Percentiles rank a stretch among this genome's conserved stretches.
phyloP scores from a whole-genome alignment of 768 basidiomycete species.

The Pleurotus sapidus region DNA sequence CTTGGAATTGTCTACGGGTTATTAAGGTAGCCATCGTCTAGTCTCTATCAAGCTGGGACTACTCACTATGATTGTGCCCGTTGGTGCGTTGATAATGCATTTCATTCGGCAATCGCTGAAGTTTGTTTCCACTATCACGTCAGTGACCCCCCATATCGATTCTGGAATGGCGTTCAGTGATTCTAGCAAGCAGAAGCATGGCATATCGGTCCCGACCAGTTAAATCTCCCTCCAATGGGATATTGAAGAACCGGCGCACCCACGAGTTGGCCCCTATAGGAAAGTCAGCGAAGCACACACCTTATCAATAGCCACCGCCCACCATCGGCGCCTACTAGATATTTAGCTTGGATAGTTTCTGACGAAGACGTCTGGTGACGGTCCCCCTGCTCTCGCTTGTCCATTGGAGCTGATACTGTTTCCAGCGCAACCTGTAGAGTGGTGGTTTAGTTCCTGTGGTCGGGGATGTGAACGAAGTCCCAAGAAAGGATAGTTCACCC shows the following conservation, averaged over 20 bases:
- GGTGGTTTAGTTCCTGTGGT: too few relatives aligned
- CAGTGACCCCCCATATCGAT: conserved; percentile 18
- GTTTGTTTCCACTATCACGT: conserved; percentile 14
- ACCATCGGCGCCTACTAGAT: conserved; percentile 22
- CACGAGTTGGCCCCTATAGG: conserved; percentile 18
- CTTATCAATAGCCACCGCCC: background rate
- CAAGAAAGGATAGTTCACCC: too few relatives aligned
- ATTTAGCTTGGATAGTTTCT: conserved; percentile 16
- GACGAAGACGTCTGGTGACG: background rate
- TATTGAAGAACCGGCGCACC: conserved; percentile 13
- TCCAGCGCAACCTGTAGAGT: background rate
- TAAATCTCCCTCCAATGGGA: conserved; percentile 16
- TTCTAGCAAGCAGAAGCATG: background rate
- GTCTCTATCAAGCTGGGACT: background rate
- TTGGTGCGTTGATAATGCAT: conserved; percentile 15
- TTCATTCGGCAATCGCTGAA: conserved; percentile 15
- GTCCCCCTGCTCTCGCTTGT: background rate
- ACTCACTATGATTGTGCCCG: conserved; percentile 11
- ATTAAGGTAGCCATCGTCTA: background rate
- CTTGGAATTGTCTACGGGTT: conserved; percentile 9
- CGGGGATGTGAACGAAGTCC: too few relatives aligned
- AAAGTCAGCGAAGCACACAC: background rate
- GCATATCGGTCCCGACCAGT: conserved; percentile 1
- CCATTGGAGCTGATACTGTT: background rate
- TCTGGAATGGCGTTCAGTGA: background rate